These are phyloP conservation scores for Acer saccharum DNA, from an alignment of 345 rosid genomes.

Conservation along the genomic window DNA sequence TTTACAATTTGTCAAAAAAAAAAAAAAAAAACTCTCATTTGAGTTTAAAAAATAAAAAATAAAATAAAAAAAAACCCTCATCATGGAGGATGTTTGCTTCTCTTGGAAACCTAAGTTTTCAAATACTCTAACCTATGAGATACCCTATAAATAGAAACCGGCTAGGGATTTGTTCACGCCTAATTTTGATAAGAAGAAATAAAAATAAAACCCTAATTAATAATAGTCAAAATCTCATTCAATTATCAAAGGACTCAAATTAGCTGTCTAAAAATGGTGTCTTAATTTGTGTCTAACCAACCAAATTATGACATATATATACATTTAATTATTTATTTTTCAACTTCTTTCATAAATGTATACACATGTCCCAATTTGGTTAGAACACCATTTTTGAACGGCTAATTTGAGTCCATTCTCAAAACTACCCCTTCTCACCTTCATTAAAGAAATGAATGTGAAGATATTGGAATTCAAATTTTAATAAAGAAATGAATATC, in stretches of 20 bases:
- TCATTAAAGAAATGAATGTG: too few relatives aligned
- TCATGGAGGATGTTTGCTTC: constrained; percentile 48
- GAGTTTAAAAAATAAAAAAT: constrained; percentile 23
- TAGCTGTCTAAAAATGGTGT: too few relatives aligned
- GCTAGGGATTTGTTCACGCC: constrained; percentile 9
- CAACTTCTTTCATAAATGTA: too few relatives aligned
- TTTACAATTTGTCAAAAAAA: not conserved
- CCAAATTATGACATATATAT: too few relatives aligned
- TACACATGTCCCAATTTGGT: too few relatives aligned
- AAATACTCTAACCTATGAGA: not conserved
- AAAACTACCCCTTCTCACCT: not conserved
- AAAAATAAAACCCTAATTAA: not conserved
- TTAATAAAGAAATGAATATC: too few relatives aligned
- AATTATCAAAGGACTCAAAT: not conserved
- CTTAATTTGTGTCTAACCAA: too few relatives aligned
- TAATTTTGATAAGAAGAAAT: not conserved
- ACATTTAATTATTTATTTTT: too few relatives aligned
- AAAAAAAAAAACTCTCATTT: too few relatives aligned
- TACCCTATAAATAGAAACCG: not conserved
- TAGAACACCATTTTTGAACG: too few relatives aligned
- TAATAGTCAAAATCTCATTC: not conserved
- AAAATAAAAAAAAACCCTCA: constrained; percentile 2
- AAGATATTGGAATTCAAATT: too few relatives aligned
- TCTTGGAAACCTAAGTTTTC: constrained; percentile 12
- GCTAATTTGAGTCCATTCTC: not conserved